Evolutionary conservation across 345 rosid genomes (phyloP).

Genomic region (Populus pruinosa): DNA sequence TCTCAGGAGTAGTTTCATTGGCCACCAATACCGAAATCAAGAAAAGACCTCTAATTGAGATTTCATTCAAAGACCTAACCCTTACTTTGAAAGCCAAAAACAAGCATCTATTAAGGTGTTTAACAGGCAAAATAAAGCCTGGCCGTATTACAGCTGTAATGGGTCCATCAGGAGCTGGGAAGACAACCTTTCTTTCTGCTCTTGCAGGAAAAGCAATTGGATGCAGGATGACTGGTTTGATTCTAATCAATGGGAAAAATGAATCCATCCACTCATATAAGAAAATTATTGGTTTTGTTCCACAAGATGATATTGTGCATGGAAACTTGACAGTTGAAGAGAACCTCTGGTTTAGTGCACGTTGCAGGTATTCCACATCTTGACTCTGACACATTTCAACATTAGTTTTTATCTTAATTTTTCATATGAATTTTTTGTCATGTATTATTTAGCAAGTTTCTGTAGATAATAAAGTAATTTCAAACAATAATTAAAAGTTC

Average conservation of each 20-base stretch:
- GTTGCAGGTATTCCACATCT: slow-evolving; percentile 52
- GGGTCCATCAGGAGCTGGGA: slow-evolving; percentile 99
- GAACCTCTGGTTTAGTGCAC: slow-evolving; percentile 94
- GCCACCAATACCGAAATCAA: slow-evolving; percentile 52
- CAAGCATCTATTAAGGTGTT: slow-evolving; percentile 68
- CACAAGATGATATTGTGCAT: slow-evolving; percentile 93
- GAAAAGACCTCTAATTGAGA: slow-evolving; percentile 71
- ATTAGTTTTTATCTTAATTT: neutral
- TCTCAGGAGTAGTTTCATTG: slow-evolving; percentile 69
- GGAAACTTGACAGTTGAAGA: slow-evolving; percentile 96
- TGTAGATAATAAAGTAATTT: neutral
- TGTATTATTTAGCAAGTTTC: neutral
- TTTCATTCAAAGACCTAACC: slow-evolving; percentile 68
- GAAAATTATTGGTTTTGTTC: slow-evolving; percentile 87
- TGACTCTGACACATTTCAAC: neutral
- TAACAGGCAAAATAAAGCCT: slow-evolving; percentile 77
- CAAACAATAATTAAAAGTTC: neutral
- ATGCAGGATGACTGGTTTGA: slow-evolving; percentile 58
- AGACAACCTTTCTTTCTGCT: slow-evolving; percentile 87
- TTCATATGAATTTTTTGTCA: neutral
- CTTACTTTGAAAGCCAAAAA: slow-evolving; percentile 71
- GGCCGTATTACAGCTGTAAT: slow-evolving; percentile 86
- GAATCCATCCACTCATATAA: slow-evolving; percentile 75
- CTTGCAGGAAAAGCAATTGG: slow-evolving; percentile 86
- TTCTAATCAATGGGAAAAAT: slow-evolving; percentile 69